Percentiles rank a stretch among this genome's conserved stretches.
Evolutionary conservation across 768 basidiomycete species (phyloP).

Genomic region (Dacryopinax spathularia): DNA sequence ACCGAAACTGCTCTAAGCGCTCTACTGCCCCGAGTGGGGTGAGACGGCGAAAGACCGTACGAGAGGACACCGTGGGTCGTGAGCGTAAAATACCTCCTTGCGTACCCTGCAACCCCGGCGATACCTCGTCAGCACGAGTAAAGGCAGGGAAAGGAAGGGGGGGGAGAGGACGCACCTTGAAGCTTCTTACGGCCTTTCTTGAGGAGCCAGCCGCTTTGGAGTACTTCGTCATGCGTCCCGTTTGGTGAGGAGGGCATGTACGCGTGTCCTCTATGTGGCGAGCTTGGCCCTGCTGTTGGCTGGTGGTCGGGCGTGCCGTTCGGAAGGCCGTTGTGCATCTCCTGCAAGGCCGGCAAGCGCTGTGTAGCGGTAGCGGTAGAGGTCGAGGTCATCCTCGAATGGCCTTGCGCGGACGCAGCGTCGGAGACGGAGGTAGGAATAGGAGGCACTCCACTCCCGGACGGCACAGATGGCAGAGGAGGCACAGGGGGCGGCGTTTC

Average conservation of each 20-base stretch:
- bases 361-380: too few species aligned
- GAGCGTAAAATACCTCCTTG: slow-evolving; percentile 66
- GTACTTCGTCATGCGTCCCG: too few species aligned
- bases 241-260: too few species aligned
- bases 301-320: too few species aligned
- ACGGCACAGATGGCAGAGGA: not conserved
- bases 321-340: too few species aligned
- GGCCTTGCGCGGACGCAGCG: too few species aligned
- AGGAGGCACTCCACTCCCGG: too few species aligned
- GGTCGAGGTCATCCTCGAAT: too few species aligned
- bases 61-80: slow-evolving; percentile 52
- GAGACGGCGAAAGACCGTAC: slow-evolving; percentile 60
- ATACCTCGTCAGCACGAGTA: not conserved
- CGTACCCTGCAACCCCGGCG: slow-evolving; percentile 44
- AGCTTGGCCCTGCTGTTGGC: too few species aligned
- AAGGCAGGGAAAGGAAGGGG: not conserved
- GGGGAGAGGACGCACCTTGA: slow-evolving; percentile 45
- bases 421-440: too few species aligned
- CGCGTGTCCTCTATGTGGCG: too few species aligned
- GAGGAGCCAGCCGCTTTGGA: slow-evolving; percentile 51
- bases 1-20: slow-evolving; percentile 52
- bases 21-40: slow-evolving; percentile 56
- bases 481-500: not conserved
- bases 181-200: slow-evolving; percentile 80
- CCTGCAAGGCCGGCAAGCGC: too few species aligned